Conservation (phyloP, 129 eudicot species). For the Pittosporum tobira region DNA sequence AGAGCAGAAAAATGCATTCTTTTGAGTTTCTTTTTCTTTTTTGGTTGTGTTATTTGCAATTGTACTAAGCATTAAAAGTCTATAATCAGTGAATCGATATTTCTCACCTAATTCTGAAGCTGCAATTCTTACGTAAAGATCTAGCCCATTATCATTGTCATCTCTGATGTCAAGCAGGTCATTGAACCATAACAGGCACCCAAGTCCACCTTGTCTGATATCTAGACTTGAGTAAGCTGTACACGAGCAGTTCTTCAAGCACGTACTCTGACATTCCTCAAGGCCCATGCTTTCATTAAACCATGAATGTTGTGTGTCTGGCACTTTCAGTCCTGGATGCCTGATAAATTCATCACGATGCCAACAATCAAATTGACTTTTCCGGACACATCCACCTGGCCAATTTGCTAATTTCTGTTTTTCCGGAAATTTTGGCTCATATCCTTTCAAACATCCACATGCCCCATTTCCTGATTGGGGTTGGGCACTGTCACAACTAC, state of each 20-base stretch:
- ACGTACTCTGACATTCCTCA: slow-evolving; percentile 24
- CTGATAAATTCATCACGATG: slow-evolving; percentile 28
- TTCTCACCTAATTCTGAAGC: slow-evolving; percentile 29
- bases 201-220: slow-evolving; percentile 22
- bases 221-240: too few relatives aligned
- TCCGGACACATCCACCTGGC: slow-evolving; percentile 34
- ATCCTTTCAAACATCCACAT: too few relatives aligned
- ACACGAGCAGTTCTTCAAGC: too few relatives aligned
- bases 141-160: slow-evolving; percentile 11
- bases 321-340: slow-evolving; percentile 22
- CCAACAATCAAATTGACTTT: slow-evolving; percentile 15
- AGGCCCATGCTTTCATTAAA: slow-evolving; percentile 28
- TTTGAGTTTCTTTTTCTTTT: too few relatives aligned
- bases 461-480: too few relatives aligned
- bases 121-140: slow-evolving; percentile 13
- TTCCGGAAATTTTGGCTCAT: slow-evolving; percentile 23
- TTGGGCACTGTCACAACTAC: slow-evolving; percentile 14
- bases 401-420: slow-evolving; percentile 28
- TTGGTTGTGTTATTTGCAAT: too few relatives aligned
- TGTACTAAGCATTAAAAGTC: too few relatives aligned
- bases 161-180: slow-evolving; percentile 8
- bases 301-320: slow-evolving; percentile 24
- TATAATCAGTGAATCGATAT: too few relatives aligned
- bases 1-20: too few relatives aligned
- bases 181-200: too few relatives aligned